Evolutionary conservation across 768 basidiomycete genomes (phyloP).

Genomic region (Amanita pallidorosea): DNA sequence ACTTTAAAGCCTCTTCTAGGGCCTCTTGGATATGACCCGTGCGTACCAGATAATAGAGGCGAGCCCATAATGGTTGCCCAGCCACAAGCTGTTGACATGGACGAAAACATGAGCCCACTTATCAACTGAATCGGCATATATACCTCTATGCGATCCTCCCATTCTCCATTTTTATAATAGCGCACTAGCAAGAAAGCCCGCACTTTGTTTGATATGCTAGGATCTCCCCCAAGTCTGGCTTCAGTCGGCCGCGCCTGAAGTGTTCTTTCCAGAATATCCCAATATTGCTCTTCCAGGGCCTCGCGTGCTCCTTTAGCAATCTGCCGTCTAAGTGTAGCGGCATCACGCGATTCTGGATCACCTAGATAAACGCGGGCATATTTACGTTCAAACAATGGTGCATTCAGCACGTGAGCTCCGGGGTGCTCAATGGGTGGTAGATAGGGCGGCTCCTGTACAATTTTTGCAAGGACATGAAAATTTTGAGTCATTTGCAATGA

Average conservation of each 20-base stretch:
- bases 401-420: constrained; percentile 72
- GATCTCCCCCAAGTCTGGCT: constrained; percentile 84
- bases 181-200: constrained; percentile 77
- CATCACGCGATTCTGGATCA: constrained; percentile 52
- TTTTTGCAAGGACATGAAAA: constrained; percentile 66
- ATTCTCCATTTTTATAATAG: constrained; percentile 73
- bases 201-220: constrained; percentile 81
- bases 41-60: constrained; percentile 85
- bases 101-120: background rate
- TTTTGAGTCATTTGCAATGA: constrained; percentile 55
- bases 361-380: constrained; percentile 74
- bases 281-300: constrained; percentile 85
- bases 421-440: constrained; percentile 72
- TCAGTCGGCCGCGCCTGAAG: constrained; percentile 75
- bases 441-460: constrained; percentile 65
- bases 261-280: constrained; percentile 72
- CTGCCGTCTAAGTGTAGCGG: constrained; percentile 52
- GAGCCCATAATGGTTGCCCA: constrained; percentile 87
- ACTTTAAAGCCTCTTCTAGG: constrained; percentile 58
- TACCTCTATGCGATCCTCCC: constrained; percentile 86
- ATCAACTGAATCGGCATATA: constrained; percentile 10
- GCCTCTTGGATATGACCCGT: constrained; percentile 80
- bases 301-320: constrained; percentile 71
- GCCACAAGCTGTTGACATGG: constrained; percentile 53
- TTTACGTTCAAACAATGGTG: constrained; percentile 72